Base-by-base conservation (phyloP, 1,284 basidiomycete genomes). In the Microbotryomycetes sp. region DNA sequence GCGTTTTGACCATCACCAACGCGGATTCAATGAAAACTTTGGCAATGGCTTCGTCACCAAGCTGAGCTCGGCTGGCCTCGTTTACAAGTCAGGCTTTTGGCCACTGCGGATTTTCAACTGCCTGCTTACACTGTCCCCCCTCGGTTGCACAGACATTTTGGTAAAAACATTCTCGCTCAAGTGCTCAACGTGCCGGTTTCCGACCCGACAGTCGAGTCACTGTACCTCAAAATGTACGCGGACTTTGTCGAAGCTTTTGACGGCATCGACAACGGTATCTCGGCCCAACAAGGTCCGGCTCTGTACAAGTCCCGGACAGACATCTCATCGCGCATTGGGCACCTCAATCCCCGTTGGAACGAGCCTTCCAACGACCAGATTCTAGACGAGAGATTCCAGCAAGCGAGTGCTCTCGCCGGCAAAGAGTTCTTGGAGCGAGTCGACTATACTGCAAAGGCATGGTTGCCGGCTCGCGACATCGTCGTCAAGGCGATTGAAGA, bases 1-100 rank as follows among this genome's bases (percentile, higher is more conserved):
- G 63, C 82, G 88, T 41, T 98, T 91, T 76, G 94, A 98, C 76
- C 94, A 98, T 74, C 94, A 98, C 74, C 96, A 98, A 76, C 84
- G 93, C 52, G 92, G 88, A 0, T 98, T 98, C 76, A 81, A 81
- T 13, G 89, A 93, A 74, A 83, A 88, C 18, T 97, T 98, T 75
- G 93, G 91, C 5, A 79, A 85, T 68, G 88, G 87, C 7, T 75
- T 78, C 73, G 76, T 76, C 41, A 97, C 89, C 63, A 98, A 98
- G 78, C 78, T 98, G 45, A 91, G 87, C 46, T 92, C 89, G 18
- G 94, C 94, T 3, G 94, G 94, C 16, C 79, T 98, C 59, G 83
- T 98, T 27, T 96, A 93, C 83, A 97, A 96, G 91, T 89, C 67
- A 61, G 83, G 6, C 35, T 41, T 41, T 41, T 18, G 18, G 9